These are phyloP conservation scores for Phytopythium delawarense DNA, from an alignment of 352 stramenopile species.

Conservation along the genomic window DNA sequence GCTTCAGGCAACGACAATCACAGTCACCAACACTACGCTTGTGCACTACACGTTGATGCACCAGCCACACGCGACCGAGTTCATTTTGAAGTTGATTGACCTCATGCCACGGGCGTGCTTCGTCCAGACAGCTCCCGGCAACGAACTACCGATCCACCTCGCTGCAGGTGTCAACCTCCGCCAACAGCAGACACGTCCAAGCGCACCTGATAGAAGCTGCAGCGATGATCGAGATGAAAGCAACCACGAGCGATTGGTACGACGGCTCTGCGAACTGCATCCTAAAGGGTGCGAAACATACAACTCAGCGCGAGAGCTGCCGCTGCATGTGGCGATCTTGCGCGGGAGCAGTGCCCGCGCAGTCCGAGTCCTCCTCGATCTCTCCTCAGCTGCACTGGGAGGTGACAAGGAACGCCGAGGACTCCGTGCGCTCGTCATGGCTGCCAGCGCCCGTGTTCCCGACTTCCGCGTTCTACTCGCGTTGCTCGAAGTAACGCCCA, in stretches of 20 bases:
- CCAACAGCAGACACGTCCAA: too few species aligned
- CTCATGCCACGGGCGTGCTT: constrained; percentile 24
- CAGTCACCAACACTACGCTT: constrained; percentile 35
- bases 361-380: constrained; percentile 23
- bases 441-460: constrained; percentile 21
- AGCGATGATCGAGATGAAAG: constrained; percentile 2
- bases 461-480: constrained; percentile 28
- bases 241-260: not conserved
- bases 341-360: constrained; percentile 21
- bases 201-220: too few species aligned
- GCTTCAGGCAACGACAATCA: constrained; percentile 24
- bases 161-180: constrained; percentile 16
- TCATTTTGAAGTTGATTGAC: constrained; percentile 30
- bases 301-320: constrained; percentile 37
- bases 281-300: constrained; percentile 32
- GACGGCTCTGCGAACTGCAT: constrained; percentile 24
- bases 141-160: constrained; percentile 47
- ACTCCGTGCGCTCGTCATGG: constrained; percentile 40
- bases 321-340: constrained; percentile 42
- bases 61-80: constrained; percentile 15
- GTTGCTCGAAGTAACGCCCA: constrained; percentile 36
- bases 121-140: constrained; percentile 18
- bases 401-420: constrained; percentile 30
- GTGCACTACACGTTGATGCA: constrained; percentile 60
- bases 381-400: constrained; percentile 26